Evolutionary conservation across 164 flowering plant species (phyloP).

Genomic region (Chimonanthus salicifolius): DNA sequence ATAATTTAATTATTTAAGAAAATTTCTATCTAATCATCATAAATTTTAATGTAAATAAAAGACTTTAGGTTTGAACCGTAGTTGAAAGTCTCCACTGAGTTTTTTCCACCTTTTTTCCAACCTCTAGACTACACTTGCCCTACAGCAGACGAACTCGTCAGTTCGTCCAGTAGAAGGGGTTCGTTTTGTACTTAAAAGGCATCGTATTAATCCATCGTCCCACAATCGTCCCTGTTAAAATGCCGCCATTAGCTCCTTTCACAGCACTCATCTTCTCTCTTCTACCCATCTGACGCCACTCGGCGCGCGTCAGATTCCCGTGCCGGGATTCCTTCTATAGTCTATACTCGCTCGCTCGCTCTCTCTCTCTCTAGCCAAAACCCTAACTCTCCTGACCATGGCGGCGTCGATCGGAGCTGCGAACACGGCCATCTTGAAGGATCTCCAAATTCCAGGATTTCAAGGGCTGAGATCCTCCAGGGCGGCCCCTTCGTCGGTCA

Average conservation of each 20-base stretch:
- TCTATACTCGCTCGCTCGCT: slow-evolving; percentile 14
- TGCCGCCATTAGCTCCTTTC: slow-evolving; percentile 12
- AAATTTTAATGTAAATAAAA: no score
- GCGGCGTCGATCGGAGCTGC: slow-evolving; percentile 61
- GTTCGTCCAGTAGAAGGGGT: no score
- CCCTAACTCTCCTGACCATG: slow-evolving; percentile 22
- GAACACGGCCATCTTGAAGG: slow-evolving; percentile 31
- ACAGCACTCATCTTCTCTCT: slow-evolving; percentile 7
- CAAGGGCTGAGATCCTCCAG: slow-evolving; percentile 43
- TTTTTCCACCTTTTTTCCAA: no score
- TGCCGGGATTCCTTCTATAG: not conserved
- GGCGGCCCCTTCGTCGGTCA: slow-evolving; percentile 21
- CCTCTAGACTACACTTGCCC: no score
- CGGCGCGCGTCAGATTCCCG: not conserved
- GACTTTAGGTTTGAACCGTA: no score
- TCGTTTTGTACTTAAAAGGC: no score
- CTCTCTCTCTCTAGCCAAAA: slow-evolving; percentile 13
- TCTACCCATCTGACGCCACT: not conserved
- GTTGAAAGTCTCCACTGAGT: no score
- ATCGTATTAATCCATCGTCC: no score
- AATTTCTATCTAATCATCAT: no score
- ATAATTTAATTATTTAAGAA: no score
- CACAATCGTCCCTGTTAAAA: no score
- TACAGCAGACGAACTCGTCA: no score
- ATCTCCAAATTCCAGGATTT: slow-evolving; percentile 38